Evolutionary conservation across 2,329 filamentous ascomycete genomes (phyloP).

Genomic region (Leptographium procerum): DNA sequence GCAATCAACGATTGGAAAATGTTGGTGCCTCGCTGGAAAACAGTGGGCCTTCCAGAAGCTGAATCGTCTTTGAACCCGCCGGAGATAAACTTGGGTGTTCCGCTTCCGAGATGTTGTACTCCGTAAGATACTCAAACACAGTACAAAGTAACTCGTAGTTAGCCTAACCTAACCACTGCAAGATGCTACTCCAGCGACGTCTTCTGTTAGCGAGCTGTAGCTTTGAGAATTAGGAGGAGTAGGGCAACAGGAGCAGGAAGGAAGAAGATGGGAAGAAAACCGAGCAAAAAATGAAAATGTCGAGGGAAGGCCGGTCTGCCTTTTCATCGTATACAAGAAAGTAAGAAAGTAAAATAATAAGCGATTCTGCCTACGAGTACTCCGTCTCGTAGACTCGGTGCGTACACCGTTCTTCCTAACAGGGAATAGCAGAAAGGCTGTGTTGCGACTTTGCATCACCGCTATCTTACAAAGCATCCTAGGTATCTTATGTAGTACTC

Average conservation of each 20-base stretch:
- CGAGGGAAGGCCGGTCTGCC: background rate
- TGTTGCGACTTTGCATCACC: too few relatives aligned
- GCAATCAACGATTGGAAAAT: background rate
- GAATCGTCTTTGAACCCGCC: background rate
- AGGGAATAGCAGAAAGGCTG: conserved; percentile 2
- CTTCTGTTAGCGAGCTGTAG: background rate
- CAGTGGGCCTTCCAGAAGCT: background rate
- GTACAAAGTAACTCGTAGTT: background rate
- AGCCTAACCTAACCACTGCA: background rate
- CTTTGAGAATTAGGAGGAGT: too few relatives aligned
- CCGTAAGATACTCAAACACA: too few relatives aligned
- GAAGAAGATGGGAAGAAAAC: background rate
- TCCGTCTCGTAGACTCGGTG: too few relatives aligned
- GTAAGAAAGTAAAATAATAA: too few relatives aligned
- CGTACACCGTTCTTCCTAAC: background rate
- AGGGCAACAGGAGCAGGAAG: background rate
- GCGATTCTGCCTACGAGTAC: too few relatives aligned
- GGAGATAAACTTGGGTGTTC: background rate
- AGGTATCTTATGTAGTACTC: too few relatives aligned
- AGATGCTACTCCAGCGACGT: too few relatives aligned
- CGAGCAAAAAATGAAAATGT: background rate
- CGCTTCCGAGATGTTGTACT: too few relatives aligned
- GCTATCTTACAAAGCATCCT: too few relatives aligned
- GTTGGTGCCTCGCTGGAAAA: background rate
- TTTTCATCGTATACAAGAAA: too few relatives aligned